Evolutionary conservation across 352 stramenopile species (phyloP).

Genomic region (Pythium monospermum): DNA sequence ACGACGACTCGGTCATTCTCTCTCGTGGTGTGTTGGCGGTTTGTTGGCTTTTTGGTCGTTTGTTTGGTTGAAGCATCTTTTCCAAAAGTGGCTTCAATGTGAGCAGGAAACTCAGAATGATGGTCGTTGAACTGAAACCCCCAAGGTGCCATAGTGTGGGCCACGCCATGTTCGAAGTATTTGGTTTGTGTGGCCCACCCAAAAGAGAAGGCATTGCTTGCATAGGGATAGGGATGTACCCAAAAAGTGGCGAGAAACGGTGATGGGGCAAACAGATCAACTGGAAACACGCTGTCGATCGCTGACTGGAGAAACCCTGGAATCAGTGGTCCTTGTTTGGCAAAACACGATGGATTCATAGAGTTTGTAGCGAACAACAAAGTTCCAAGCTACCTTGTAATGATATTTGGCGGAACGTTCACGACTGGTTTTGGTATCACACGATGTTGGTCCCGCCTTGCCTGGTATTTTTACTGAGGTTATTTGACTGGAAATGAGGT

Average conservation of each 20-base stretch:
- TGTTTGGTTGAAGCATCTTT: neutral
- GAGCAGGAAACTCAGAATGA: conserved; percentile 7
- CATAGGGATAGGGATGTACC: too few species aligned
- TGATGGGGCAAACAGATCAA: too few species aligned
- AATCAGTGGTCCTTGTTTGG: too few species aligned
- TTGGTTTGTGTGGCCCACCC: neutral
- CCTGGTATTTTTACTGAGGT: conserved; percentile 4
- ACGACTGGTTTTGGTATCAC: too few species aligned
- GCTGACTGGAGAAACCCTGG: conserved; percentile 2
- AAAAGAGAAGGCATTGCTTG: too few species aligned
- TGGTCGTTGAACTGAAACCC: conserved; percentile 16
- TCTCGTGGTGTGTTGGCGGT: neutral
- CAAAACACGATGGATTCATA: too few species aligned
- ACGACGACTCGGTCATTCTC: conserved; percentile 7
- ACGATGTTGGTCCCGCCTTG: too few species aligned
- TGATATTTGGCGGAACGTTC: too few species aligned
- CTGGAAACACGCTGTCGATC: neutral
- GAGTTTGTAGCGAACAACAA: too few species aligned
- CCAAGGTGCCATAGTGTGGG: conserved; percentile 7
- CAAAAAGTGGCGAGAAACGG: too few species aligned
- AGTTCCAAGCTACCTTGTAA: too few species aligned
- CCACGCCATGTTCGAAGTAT: conserved; percentile 2
- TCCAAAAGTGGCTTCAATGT: too few species aligned
- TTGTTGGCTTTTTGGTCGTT: neutral
- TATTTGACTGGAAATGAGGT: conserved; percentile 1